Conservation (phyloP, 2,329 filamentous ascomycete species). For the Plectosphaerella sp. region DNA sequence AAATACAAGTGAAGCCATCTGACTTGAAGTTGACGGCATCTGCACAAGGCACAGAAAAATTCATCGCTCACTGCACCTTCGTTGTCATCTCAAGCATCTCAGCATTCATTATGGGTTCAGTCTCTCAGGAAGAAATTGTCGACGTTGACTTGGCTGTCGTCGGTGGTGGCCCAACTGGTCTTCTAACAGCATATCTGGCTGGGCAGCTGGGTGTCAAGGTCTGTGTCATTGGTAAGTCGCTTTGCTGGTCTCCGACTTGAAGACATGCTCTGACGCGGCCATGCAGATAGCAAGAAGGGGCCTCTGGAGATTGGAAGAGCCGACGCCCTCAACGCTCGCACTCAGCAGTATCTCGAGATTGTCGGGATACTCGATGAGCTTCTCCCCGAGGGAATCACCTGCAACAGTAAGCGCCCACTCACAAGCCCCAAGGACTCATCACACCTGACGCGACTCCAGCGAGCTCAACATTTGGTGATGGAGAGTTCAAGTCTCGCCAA, state of each 20-base stretch:
- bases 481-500: slow-evolving; percentile 41
- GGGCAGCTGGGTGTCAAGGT: slow-evolving; percentile 35
- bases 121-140: slow-evolving; percentile 6
- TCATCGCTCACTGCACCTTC: too few species aligned
- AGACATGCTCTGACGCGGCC: not conserved
- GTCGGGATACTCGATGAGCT: slow-evolving; percentile 37
- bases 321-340: slow-evolving; percentile 43
- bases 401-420: slow-evolving; percentile 35
- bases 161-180: slow-evolving; percentile 40
- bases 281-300: slow-evolving; percentile 30
- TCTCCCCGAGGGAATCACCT: slow-evolving; percentile 36
- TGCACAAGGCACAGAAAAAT: not conserved
- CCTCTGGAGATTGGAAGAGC: slow-evolving; percentile 37
- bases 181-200: slow-evolving; percentile 38
- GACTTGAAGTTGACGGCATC: too few species aligned
- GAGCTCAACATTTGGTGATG: slow-evolving; percentile 41
- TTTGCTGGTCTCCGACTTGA: not conserved
- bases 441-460: slow-evolving; percentile 21
- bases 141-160: slow-evolving; percentile 30
- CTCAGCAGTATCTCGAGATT: slow-evolving; percentile 42
- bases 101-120: slow-evolving; percentile 6
- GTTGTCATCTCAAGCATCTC: not conserved
- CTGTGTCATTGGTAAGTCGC: slow-evolving; percentile 27
- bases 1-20: not conserved
- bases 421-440: not conserved